Conservation (phyloP, 2,329 filamentous ascomycete genomes). For the Colletotrichum phormii region DNA sequence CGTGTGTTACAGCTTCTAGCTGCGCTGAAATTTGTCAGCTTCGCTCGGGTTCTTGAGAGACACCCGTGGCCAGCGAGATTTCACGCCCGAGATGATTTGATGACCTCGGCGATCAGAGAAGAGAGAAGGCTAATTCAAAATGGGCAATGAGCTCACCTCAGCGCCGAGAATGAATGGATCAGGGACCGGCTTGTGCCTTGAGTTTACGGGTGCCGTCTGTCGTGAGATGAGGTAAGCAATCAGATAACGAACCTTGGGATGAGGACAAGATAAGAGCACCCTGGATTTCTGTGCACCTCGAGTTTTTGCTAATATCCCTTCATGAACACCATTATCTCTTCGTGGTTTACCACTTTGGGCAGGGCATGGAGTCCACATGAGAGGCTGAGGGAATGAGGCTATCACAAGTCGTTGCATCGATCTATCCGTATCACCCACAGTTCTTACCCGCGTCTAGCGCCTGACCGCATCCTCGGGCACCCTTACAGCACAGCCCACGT, state of each 20-base stretch:
- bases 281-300: neutral
- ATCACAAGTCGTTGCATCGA: neutral
- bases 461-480: slow-evolving; percentile 16
- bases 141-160: neutral
- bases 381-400: neutral
- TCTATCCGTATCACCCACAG: slow-evolving; percentile 12
- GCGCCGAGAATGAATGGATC: neutral
- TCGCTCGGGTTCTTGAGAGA: neutral
- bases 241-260: neutral
- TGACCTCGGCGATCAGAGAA: neutral
- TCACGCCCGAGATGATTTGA: neutral
- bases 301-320: neutral
- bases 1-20: neutral
- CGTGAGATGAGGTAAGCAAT: neutral
- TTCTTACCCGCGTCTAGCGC: slow-evolving; percentile 19
- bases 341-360: neutral
- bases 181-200: neutral
- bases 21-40: neutral
- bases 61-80: neutral
- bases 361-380: neutral
- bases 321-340: neutral
- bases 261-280: slow-evolving; percentile 6
- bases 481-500: slow-evolving; percentile 14
- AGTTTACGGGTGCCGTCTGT: neutral
- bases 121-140: neutral